Evolutionary conservation across 2,329 filamentous ascomycete genomes (phyloP), one percentile per base, ranked within the genome.

Genomic region (Phaeosphaeriaceae sp.): DNA sequence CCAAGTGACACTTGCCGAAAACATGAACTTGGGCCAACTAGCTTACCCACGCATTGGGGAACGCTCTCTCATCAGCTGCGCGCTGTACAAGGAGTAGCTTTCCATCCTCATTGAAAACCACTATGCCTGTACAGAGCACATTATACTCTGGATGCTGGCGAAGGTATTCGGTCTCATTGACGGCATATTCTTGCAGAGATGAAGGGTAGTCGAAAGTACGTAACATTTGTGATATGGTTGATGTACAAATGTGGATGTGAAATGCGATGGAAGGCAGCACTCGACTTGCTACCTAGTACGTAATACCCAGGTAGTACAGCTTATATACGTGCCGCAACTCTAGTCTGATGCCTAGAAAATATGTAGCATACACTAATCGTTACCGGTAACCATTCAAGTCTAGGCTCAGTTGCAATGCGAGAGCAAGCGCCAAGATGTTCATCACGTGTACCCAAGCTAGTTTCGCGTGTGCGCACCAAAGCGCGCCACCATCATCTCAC

Each of bases 1-100:
- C 12, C 3, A n/a, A 6, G 16, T 41, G 9, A 7, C 23, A 6
- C 7, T 7, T 7, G 11, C 23, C 23, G 23, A 7, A 26, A 11
- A 11, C 23, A 26, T 26, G 23, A 11, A 7, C 23, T 26, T 26
- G 23, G 23, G 23, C 11, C 11, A 20, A 17, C 12, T 12, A 6
- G 50, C 59, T 39, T 55, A 72, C 70, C 70, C 71, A 74, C 20
- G 50, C 29, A 41, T 70, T 57, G 1, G 71, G 68, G 42, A 67
- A 74, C 3, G 70, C 70, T 32, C 51, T 60, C 37, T 74, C 72
- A 2, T 67, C 57, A n/a, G 62, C 60, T 30, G 67, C 68, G 16
- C 72, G 68, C 53, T 72, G 70, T 18, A 74, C 66, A 12, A 74
- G 60, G 6, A 74, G 61, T 28, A 74, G 33, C 30, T 66, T 67